These are phyloP conservation scores for Steccherinum ochraceum DNA, from an alignment of 768 basidiomycete species.

Conservation along the genomic window DNA sequence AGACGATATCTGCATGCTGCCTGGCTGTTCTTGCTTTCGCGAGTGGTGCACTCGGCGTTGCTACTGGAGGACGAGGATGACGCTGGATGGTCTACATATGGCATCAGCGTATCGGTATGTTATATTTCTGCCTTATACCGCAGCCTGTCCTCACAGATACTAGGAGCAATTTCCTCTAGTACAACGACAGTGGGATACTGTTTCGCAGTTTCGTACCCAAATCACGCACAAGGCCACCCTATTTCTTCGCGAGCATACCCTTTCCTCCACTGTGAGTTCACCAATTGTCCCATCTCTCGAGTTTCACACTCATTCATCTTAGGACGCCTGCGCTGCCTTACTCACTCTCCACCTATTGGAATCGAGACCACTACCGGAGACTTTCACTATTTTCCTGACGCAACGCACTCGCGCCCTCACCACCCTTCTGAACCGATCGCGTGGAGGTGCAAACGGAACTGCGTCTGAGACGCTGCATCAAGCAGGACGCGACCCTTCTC, in stretches of 20 bases:
- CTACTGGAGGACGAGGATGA: constrained; percentile 59
- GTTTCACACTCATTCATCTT: constrained; percentile 5
- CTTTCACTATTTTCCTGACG: constrained; percentile 59
- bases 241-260: constrained; percentile 57
- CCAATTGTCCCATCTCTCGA: not conserved
- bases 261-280: constrained; percentile 45
- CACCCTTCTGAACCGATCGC: constrained; percentile 24
- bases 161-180: constrained; percentile 86
- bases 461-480: constrained; percentile 22
- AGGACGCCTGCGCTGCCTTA: constrained; percentile 75
- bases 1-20: constrained; percentile 78
- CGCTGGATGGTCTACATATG: constrained; percentile 49
- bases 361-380: constrained; percentile 71
- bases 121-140: not conserved
- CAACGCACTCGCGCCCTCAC: constrained; percentile 64
- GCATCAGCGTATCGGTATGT: constrained; percentile 59
- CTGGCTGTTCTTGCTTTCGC: constrained; percentile 80
- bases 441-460: constrained; percentile 22
- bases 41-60: constrained; percentile 78
- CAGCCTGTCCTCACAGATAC: constrained; percentile 2
- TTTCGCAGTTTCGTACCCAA: constrained; percentile 81
- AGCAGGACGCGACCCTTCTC: constrained; percentile 8
- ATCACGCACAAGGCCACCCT: constrained; percentile 85
- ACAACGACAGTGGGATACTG: constrained; percentile 89
- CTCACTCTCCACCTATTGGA: constrained; percentile 87